phyloP scores from a whole-genome alignment of 768 basidiomycete species.

The Psilocybe cubensis region DNA sequence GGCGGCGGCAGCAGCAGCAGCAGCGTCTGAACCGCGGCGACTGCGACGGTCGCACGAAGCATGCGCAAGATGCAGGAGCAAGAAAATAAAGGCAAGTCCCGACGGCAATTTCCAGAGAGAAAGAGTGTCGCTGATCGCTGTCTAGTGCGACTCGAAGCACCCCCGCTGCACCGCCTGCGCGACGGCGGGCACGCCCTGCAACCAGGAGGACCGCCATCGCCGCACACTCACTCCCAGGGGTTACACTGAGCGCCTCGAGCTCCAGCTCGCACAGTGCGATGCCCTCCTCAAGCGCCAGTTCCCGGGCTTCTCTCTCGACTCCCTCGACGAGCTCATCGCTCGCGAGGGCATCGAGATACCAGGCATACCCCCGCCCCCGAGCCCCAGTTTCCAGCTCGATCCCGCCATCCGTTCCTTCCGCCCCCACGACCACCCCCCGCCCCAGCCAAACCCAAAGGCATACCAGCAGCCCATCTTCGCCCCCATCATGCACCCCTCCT shows the following conservation, averaged over 20 bases:
- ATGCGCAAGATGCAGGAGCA: constrained; percentile 91
- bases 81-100: constrained; percentile 92
- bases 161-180: constrained; percentile 86
- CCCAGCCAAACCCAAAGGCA: constrained; percentile 30
- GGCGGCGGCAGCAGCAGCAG: constrained; percentile 31
- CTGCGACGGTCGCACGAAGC: constrained; percentile 90
- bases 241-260: constrained; percentile 82
- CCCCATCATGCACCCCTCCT: constrained; percentile 41
- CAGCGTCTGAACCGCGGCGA: constrained; percentile 74
- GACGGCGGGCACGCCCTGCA: constrained; percentile 76
- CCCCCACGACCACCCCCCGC: constrained; percentile 30
- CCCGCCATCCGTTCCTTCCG: constrained; percentile 31
- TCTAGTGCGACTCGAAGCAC: constrained; percentile 89
- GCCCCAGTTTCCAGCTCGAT: constrained; percentile 37
- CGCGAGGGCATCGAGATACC: constrained; percentile 68
- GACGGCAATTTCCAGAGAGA: constrained; percentile 80
- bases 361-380: constrained; percentile 27
- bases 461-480: constrained; percentile 46
- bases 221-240: constrained; percentile 87
- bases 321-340: constrained; percentile 64
- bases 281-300: constrained; percentile 77
- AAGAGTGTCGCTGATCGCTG: constrained; percentile 26
- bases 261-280: constrained; percentile 77
- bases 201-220: constrained; percentile 88
- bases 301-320: constrained; percentile 67